phyloP scores from a whole-genome alignment of 1,284 basidiomycete species.

The Apiotrichum mycotoxinovorans region DNA sequence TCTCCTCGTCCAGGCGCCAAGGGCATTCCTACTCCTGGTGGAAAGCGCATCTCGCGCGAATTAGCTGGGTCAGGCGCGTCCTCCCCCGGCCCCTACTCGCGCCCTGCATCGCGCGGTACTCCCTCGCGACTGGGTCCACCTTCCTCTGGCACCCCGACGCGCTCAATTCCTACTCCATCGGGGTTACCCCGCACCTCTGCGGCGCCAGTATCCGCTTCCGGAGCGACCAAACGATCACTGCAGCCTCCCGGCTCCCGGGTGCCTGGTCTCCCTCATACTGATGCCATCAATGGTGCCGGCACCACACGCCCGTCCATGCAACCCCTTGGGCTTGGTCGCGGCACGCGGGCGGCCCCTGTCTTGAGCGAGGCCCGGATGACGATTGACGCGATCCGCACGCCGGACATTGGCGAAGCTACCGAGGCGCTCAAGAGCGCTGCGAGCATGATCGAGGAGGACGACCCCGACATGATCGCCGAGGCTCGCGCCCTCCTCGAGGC shows the following conservation, averaged over 20 bases:
- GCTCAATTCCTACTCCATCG: constrained; percentile 14
- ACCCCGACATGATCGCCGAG: constrained; percentile 54
- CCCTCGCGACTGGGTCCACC: background rate
- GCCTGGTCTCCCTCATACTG: constrained; percentile 5
- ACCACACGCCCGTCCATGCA: constrained; percentile 21
- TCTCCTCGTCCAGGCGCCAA: background rate
- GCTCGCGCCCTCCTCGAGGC: constrained; percentile 71
- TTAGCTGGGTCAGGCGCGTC: background rate
- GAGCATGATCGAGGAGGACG: constrained; percentile 68
- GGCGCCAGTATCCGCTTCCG: background rate
- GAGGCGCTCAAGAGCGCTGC: constrained; percentile 90
- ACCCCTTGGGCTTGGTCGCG: constrained; percentile 19
- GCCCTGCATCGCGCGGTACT: background rate
- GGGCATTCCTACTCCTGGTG: constrained; percentile 1
- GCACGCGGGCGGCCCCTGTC: background rate
- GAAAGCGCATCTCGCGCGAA: background rate
- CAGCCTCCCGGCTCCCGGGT: background rate
- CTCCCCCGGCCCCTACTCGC: constrained; percentile 4
- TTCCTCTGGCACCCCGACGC: constrained; percentile 7
- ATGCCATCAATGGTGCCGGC: background rate
- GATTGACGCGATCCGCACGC: constrained; percentile 49
- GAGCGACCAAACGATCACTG: background rate
- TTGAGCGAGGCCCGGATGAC: constrained; percentile 12
- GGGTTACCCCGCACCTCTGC: constrained; percentile 9
- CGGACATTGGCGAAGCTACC: constrained; percentile 79